Conservation (phyloP, 2,329 filamentous ascomycete species). For the Venturia effusa region DNA sequence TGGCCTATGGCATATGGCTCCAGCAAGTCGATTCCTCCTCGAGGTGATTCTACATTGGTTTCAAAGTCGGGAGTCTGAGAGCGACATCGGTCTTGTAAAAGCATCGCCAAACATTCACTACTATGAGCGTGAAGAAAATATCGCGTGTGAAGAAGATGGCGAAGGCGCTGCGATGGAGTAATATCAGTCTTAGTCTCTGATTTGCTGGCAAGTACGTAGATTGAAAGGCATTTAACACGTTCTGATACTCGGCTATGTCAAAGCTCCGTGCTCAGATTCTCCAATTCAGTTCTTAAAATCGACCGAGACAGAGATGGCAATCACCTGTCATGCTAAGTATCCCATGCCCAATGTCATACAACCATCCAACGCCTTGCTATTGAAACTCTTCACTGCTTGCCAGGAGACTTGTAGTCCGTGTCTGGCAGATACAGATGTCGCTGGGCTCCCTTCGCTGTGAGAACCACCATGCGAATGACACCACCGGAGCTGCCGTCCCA, state of each 20-base stretch:
- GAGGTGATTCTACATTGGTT: no score
- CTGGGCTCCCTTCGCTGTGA: conserved; percentile 81
- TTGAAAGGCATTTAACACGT: background rate
- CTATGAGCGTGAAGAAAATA: no score
- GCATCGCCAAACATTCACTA: no score
- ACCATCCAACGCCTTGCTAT: conserved; percentile 16
- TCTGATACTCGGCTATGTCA: background rate
- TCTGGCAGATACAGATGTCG: conserved; percentile 94
- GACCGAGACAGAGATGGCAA: background rate
- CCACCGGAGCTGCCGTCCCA: conserved; percentile 98
- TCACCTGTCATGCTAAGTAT: background rate
- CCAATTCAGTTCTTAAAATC: background rate
- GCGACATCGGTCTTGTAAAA: no score
- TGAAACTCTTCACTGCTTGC: conserved; percentile 31
- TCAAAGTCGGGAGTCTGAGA: no score
- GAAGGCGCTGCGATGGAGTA: background rate
- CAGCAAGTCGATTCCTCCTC: no score
- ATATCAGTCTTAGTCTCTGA: background rate
- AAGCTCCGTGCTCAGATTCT: background rate
- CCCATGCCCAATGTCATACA: conserved; percentile 14
- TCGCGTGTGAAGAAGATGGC: no score
- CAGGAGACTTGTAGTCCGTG: conserved; percentile 71
- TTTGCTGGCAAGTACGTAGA: background rate
- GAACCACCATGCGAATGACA: conserved; percentile 94
- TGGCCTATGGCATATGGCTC: no score